Percentiles rank a stretch among this genome's conserved stretches.
phyloP scores from a whole-genome alignment of 1,284 basidiomycete species.

The Neonothopanus nambi region DNA sequence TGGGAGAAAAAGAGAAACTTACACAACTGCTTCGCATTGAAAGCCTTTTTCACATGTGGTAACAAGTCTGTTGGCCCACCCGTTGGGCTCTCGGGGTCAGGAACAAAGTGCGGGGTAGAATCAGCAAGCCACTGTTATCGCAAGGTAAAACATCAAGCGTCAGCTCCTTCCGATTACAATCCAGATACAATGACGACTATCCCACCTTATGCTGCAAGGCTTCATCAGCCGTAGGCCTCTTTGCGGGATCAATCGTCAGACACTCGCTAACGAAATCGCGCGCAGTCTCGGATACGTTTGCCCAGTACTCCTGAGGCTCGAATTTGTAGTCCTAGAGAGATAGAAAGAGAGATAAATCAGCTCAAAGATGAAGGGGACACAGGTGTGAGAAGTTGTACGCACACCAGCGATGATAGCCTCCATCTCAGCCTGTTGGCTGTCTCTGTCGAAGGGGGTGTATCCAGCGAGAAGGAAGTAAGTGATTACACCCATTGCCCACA shows the following conservation, averaged over 20 bases:
- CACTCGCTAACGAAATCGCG: conserved; percentile 81
- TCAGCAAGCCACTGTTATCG: conserved; percentile 68
- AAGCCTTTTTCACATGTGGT: conserved; percentile 85
- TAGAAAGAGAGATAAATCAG: neutral
- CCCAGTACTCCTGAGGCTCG: conserved; percentile 86
- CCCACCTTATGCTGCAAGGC: conserved; percentile 64
- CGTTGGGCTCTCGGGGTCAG: conserved; percentile 53
- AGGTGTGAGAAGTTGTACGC: conserved; percentile 27
- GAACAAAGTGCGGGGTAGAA: conserved; percentile 68
- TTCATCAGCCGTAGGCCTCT: conserved; percentile 76
- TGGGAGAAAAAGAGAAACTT: conserved; percentile 31
- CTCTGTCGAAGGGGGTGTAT: conserved; percentile 93
- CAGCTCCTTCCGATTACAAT: no score
- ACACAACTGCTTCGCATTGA: conserved; percentile 88
- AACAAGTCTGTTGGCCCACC: conserved; percentile 80
- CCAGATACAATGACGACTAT: neutral
- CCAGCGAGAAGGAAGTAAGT: conserved; percentile 94
- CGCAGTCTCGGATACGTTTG: conserved; percentile 78
- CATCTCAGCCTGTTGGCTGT: conserved; percentile 86
- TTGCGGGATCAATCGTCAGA: conserved; percentile 79
- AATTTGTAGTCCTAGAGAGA: conserved; percentile 65
- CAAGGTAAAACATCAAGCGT: no score
- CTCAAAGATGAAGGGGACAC: conserved; percentile 15
- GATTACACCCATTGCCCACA: conserved; percentile 98
- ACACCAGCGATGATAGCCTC: conserved; percentile 88